phyloP scores from a whole-genome alignment of 2,329 filamentous ascomycete genomes.

The Fusarium sp. region DNA sequence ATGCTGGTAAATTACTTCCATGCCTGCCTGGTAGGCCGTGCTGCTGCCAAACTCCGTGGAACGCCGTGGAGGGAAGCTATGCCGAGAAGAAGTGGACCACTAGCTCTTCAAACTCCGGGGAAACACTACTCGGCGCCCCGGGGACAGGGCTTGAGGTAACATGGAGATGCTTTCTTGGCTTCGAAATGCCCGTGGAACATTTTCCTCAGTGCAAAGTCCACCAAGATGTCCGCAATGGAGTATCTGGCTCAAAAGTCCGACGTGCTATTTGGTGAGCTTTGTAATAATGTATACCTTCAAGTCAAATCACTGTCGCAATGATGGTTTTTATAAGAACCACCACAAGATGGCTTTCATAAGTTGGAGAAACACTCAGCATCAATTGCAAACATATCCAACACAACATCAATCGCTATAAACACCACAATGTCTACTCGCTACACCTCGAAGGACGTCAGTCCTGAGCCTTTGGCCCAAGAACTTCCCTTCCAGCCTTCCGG shows the following conservation, averaged over 20 bases:
- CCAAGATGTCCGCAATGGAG: neutral
- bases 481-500: constrained; percentile 61
- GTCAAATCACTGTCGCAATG: rapidly evolving
- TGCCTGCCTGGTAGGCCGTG: neutral
- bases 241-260: neutral
- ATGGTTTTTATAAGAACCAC: constrained; percentile 12
- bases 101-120: neutral
- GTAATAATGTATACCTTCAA: neutral
- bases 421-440: constrained; percentile 39
- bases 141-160: too few relatives aligned
- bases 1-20: neutral
- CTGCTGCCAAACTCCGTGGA: neutral
- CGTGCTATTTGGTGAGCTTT: neutral
- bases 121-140: neutral
- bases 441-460: constrained; percentile 29
- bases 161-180: too few relatives aligned
- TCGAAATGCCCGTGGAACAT: neutral
- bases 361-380: neutral
- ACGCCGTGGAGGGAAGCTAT: neutral
- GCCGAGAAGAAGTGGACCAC: neutral
- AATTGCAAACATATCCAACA: neutral
- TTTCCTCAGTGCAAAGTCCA: neutral
- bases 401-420: neutral
- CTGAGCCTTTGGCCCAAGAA: constrained; percentile 56
- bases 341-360: neutral